Percentiles rank a stretch among this genome's conserved stretches.
These are phyloP conservation scores for Aspergillus versicolor DNA, from an alignment of 2,329 filamentous ascomycete species.

Conservation along the genomic window DNA sequence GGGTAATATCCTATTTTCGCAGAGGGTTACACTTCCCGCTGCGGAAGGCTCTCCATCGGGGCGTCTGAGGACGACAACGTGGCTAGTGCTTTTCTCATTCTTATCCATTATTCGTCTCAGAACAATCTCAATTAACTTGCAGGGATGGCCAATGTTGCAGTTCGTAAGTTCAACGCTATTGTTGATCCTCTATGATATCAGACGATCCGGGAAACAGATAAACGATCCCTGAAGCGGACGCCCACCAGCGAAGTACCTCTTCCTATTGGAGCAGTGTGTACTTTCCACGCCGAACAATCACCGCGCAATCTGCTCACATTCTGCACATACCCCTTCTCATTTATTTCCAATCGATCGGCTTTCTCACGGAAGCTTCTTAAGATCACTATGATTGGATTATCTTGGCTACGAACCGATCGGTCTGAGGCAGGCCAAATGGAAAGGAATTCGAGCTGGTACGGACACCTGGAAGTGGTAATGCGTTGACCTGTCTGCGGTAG, in stretches of 20 bases:
- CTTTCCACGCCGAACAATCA: background rate
- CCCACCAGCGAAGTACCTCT: background rate
- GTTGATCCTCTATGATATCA: constrained; percentile 17
- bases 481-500: background rate
- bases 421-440: too few species aligned
- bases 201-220: background rate
- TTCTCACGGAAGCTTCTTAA: background rate
- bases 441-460: background rate
- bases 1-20: background rate
- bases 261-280: background rate
- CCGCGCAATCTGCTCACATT: background rate
- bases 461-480: background rate
- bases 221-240: background rate
- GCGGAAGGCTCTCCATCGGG: background rate
- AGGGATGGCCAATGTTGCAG: constrained; percentile 18
- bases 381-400: background rate
- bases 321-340: background rate
- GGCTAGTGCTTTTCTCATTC: constrained; percentile 1
- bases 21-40: background rate
- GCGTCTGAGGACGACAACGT: constrained; percentile 1
- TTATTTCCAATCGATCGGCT: background rate
- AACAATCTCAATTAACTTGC: constrained; percentile 6
- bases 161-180: constrained; percentile 1
- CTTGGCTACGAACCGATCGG: background rate
- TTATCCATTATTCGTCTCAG: background rate